Evolutionary conservation across 73 alveolate genomes (phyloP), one percentile per base, ranked within the genome.

Genomic region (Paramecium primaurelia): DNA sequence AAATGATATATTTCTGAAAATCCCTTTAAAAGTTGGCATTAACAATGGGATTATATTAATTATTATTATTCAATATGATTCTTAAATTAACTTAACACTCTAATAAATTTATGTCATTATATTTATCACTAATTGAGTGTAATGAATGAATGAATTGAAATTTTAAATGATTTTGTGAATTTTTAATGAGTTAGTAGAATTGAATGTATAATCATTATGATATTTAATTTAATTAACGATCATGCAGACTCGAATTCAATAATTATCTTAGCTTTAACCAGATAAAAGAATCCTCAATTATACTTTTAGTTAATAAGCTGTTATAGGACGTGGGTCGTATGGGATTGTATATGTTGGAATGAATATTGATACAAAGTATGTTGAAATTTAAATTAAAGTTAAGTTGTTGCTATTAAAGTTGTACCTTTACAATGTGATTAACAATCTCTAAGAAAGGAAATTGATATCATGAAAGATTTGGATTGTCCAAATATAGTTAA

Each of bases 401-500:
- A 75, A 75, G 38, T 75, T 38, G 88, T 75, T 30, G 88, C 88
- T 42, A 38, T 75, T 25, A 75, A 75, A 75, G 88, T 42, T 37
- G 88, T 75, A 75, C 88, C 88, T 38, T 38, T 38, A 25, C 11
- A 38, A 36, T 36, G 68, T n/a, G 88, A 75, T 12, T 6, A 75
- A 18, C 44, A 75, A 75, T 22, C 88, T 22, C 88, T 75, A 2
- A 30, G 60, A 11, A 75, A 75, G 40, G 95, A 92, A 83, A 86
- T 92, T 9, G 95, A 92, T 30, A 77, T 80, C 10, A 58, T 92
- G 92, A 85, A 88, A 69, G 94, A 86, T 45, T 83, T 92, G 16
- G 92, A 92, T 28, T 92, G 92, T 34, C 95, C 94, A 44, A 92
- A 92, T 36, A 83, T 92, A 26, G 86, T 92, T 14, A 86, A 59